A percentile compares a stretch with the other conserved stretches of the same genome.
phyloP scores from a whole-genome alignment of 805 yeast species.

The Yarrowia hollandica region DNA sequence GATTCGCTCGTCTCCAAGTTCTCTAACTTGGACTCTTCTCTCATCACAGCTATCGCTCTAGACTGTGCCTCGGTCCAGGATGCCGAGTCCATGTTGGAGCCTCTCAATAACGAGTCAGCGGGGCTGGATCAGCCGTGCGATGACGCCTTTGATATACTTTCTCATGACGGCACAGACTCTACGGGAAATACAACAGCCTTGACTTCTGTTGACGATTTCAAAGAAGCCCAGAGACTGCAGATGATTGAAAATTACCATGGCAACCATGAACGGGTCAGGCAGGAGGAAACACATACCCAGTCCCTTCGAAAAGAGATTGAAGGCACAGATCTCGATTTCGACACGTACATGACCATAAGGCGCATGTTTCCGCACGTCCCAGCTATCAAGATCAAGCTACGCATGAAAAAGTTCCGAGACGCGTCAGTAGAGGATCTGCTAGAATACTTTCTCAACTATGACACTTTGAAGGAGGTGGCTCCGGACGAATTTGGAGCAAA shows the following conservation, averaged over 20 bases:
- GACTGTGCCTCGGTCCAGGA: slow-evolving; percentile 9
- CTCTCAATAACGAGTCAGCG: slow-evolving; percentile 9
- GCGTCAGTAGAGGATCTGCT: background rate
- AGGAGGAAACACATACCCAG: slow-evolving; percentile 9
- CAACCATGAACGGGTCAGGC: background rate
- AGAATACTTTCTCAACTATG: slow-evolving; percentile 23
- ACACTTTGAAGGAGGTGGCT: slow-evolving; percentile 20
- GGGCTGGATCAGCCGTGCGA: background rate
- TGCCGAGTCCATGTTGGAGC: slow-evolving; percentile 8
- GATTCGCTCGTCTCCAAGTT: slow-evolving; percentile 11
- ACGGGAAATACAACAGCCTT: slow-evolving; percentile 6
- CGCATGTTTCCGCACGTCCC: slow-evolving; percentile 20
- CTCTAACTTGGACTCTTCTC: slow-evolving; percentile 23
- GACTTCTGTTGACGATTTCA: slow-evolving; percentile 7
- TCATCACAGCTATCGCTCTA: slow-evolving; percentile 24
- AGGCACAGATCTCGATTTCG: slow-evolving; percentile 8
- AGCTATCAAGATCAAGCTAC: slow-evolving; percentile 6
- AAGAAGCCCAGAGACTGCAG: slow-evolving; percentile 23
- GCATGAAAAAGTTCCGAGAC: slow-evolving; percentile 17
- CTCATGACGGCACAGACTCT: slow-evolving; percentile 8
- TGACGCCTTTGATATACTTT: background rate
- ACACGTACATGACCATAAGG: slow-evolving; percentile 8
- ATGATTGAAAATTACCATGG: slow-evolving; percentile 18
- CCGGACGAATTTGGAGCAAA: slow-evolving; percentile 6
- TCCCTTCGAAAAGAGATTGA: slow-evolving; percentile 1